Base-by-base conservation (phyloP, 2,329 filamentous ascomycete genomes). In the Aspergillus brunneoviolaceus region DNA sequence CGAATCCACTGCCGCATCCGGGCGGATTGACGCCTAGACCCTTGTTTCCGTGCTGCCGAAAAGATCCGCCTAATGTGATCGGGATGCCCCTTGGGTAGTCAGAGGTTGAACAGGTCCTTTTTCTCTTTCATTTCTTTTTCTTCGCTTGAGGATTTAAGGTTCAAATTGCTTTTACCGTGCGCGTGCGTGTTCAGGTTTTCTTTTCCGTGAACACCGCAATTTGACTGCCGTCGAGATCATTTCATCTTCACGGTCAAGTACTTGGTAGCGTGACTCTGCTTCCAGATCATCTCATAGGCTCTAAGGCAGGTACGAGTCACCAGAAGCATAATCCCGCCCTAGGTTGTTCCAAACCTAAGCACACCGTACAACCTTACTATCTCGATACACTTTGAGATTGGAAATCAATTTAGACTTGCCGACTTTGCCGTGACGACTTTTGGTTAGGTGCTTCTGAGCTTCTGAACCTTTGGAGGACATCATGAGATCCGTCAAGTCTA, bases 21-120 rank as follows among this genome's bases (percentile, higher is more conserved):
- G 63, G 58, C 60, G 59, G 62, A 58, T 62, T 63, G 59, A 61
- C 63, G 58, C 60, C 62, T 66, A 65, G 63, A 62, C 64, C 60
- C 58, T 60, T 55, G 57, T 59, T 35, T 64, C 63, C 60, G 63
- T 64, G 60, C 62, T 63, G 58, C 63, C 60, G 63, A 65, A 51
- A 42, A 49, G 58, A 56, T 64, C 63, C 60, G 60, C 54, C 57
- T 62, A 54, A 55, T 10, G 39, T 54, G 21, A 31, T 59, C 49
- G 29, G 19, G 23, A 45, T 57, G 33, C 29, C 14, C 9, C 12
- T 4, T 35, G 33, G 33, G 33, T 35, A 27, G 27, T 27, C 27
- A 25, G 9, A 12, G n/a, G n/a, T 29, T 27, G 10, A 11, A 51
- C 31, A 12, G 10, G 27, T 29, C 14, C 23, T 23, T 51, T 51